Evolutionary conservation across 306 rosid species (phyloP), one percentile per base, ranked within the genome.

Genomic region (Cucumis melo): DNA sequence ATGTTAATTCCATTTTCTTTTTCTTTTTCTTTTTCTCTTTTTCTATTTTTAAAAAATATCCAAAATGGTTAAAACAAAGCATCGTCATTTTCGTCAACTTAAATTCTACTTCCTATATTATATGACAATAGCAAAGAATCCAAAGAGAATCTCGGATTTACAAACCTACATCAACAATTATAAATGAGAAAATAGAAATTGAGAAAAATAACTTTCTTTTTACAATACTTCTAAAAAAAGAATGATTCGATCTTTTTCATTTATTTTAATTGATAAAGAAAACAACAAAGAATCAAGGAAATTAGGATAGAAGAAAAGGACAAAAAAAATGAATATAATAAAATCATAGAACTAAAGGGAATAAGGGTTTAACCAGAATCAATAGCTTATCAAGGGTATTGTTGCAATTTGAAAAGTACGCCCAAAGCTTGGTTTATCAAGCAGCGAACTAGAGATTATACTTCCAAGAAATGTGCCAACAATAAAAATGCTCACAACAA

Each of bases 401-500:
- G 90, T 79, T 54, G 78, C 95, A 65, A 91, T 78, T 76, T 93
- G 96, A 86, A 91, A 87, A 3, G 95, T 91, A 74, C 88, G 90
- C 29, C 93, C 83, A 78, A 89, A 90, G n/a, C 97, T 97, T 77
- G 91, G 89, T 84, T 84, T 91, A 65, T 93, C 98, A 42, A 91
- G 89, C 77, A 93, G 84, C 19, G 88, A 84, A 61, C 95, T 95
- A 7, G 85, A 77, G 72, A 89, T 77, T 76, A 91, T 19, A 85
- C 98, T 93, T 80, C 98, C 98, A 75, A 91, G 68, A 85, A 93
- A 93, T 63, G 97, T 95, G 39, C 96, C 98, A 67, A 82, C 95
- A 75, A 91, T 91, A 84, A 91, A 91, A 44, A 93, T 93, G 79
- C 98, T 93, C 75, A 89, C 97, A 56, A 91, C 97, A 60, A 93